Base-by-base conservation (phyloP, 2,329 filamentous ascomycete genomes). In the Alternaria brassicae region DNA sequence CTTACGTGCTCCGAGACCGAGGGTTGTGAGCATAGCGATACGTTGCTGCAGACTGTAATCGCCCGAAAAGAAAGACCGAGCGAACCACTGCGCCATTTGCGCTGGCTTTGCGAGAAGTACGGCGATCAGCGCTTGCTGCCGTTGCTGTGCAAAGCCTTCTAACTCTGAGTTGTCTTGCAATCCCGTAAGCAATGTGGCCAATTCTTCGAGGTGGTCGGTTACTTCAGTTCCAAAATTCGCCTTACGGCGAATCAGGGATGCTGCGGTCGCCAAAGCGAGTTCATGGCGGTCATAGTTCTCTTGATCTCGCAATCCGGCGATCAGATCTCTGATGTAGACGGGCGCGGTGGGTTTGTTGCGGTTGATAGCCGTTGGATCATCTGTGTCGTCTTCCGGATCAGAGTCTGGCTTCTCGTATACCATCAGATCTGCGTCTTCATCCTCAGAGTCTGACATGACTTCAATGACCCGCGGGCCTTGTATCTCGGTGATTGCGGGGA, bases 31-130 rank as follows among this genome's bases (percentile, higher is more conserved):
- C 36, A 98, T 84, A 0, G 91, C 87, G 7, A 90, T 91, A 37
- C 95, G 86, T 75, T 98, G 94, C 0, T 89, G 86, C 36, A 98
- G 81, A 0, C 93, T 97, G 77, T 95, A 93, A 73, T 99, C 95
- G 15, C 93, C 93, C 40, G 92, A 89, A 74, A 97, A 98, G 74
- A 95, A 96, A 0, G 91, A 90, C 56, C 89, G 88, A 3, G 90
- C 88, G 58, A 96, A 91, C 90, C 92, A 96, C 13, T 88, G 91
- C 0, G 88, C 93, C 86, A 97, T 92, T 52, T 86, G 84, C 48
- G 86, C 81, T 0, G 95, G 92, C 64, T 91, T 87, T 0, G 91
- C 89, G 2, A 95, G 83, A 0, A 97, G 81, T 7, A 97, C 79
- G 0, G 93, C 91, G 42, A 97, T 88, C 81, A 99, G 89, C 13